Evolutionary conservation across 2,329 filamentous ascomycete genomes (phyloP).

Genomic region (Aspergillus pseudotamarii): DNA sequence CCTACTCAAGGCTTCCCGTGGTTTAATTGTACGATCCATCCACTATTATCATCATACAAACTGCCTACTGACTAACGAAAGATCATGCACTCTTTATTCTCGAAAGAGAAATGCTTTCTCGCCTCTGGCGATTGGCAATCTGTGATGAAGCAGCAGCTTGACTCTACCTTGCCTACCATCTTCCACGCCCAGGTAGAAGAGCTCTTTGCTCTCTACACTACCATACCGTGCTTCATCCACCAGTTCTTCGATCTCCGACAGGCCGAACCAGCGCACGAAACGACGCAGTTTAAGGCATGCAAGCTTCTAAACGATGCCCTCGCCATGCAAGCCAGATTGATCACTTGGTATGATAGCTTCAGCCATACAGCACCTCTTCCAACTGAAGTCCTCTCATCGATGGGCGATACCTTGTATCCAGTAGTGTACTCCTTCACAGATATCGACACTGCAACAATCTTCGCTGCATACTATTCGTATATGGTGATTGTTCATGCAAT

Average conservation of each 20-base stretch:
- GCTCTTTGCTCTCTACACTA: constrained; percentile 31
- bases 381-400: constrained; percentile 22
- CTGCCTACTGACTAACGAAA: constrained; percentile 9
- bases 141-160: constrained; percentile 28
- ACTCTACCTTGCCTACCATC: constrained; percentile 12
- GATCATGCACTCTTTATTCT: constrained; percentile 36
- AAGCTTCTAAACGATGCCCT: constrained; percentile 21
- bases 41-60: not conserved
- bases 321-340: constrained; percentile 24
- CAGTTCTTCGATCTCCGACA: constrained; percentile 26
- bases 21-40: constrained; percentile 26
- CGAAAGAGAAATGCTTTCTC: constrained; percentile 30
- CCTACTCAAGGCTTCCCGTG: constrained; percentile 30
- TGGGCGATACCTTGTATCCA: constrained; percentile 24
- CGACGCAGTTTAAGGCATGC: constrained; percentile 17
- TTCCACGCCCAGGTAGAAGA: constrained; percentile 28
- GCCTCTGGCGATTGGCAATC: constrained; percentile 28
- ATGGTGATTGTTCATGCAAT: constrained; percentile 32
- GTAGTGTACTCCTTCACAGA: constrained; percentile 26
- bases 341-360: constrained; percentile 26
- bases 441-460: constrained; percentile 26
- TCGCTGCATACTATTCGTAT: constrained; percentile 30
- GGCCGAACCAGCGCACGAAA: constrained; percentile 15
- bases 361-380: constrained; percentile 21
- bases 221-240: constrained; percentile 30